Evolutionary conservation across 106 monocot species (phyloP).

Genomic region (Narthecium ossifragum): DNA sequence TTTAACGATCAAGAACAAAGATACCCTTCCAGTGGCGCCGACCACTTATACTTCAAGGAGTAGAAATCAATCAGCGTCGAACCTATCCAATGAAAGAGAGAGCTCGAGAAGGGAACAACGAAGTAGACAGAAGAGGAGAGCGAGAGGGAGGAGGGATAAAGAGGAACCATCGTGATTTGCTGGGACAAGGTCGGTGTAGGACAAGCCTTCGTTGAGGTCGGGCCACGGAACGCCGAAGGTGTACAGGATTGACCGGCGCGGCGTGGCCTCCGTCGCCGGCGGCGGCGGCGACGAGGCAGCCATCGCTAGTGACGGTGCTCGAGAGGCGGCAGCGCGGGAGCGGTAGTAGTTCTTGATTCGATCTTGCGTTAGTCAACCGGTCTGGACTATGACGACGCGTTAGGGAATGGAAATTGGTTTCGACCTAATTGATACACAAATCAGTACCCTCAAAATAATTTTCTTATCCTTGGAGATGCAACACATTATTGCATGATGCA

Average conservation of each 20-base stretch:
- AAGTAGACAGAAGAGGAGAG: neutral
- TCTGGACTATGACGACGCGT: too few species aligned
- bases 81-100: constrained; percentile 9
- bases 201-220: constrained; percentile 50
- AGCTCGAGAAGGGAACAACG: neutral
- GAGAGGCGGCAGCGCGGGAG: too few species aligned
- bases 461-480: too few species aligned
- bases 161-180: constrained; percentile 15
- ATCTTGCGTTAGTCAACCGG: too few species aligned
- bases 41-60: constrained; percentile 53
- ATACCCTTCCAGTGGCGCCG: constrained; percentile 66
- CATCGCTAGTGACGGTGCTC: neutral
- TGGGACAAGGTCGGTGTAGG: constrained; percentile 41
- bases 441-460: too few species aligned
- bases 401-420: too few species aligned
- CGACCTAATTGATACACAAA: too few species aligned
- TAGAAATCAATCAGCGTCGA: constrained; percentile 67
- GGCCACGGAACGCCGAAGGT: constrained; percentile 57
- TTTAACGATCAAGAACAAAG: neutral
- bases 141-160: constrained; percentile 1
- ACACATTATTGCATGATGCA: too few species aligned
- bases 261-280: neutral
- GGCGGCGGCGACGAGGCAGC: neutral
- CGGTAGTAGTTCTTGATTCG: too few species aligned
- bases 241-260: constrained; percentile 18